Base-by-base conservation (phyloP, 768 basidiomycete genomes). In the Lactarius sanguifluus region DNA sequence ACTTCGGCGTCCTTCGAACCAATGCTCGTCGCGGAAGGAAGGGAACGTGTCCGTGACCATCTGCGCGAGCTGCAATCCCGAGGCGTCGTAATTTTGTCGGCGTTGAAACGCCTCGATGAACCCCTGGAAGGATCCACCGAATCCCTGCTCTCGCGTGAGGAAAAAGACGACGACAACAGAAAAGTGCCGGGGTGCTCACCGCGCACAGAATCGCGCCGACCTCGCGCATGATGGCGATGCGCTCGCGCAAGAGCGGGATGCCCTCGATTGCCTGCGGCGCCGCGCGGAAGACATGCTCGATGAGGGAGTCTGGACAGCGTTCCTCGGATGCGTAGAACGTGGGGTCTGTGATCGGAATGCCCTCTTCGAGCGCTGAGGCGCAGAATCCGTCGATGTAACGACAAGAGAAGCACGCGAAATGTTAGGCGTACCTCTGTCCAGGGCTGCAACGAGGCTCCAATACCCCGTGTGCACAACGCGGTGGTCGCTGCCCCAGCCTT, bases 381-480 rank as follows among this genome's bases (percentile, higher is more conserved):
- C 34, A 38, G 34, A 9, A 34, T 34, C 34, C 34, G 34, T 10
- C 34, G 34, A 34, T 9, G 13, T 34, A 20, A 62, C 59, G 32
- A 57, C 28, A 43, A 28, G 43, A 55, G 57, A 20, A 38, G 36
- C 36, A 38, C 36, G 36, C 5, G 30, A 32, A 1, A 6, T 6
- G 32, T 28, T 6, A 15, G 8, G 3, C 78, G 47, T 69, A 91
- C 92, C 93, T 81, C 88, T 79, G 73, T 94, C 85, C n/a, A 95
- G 73, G 1, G 91, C 86, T 38, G 94, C 92, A 10, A 94, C 85
- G 6, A 96, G 79, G 68, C 89, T 90, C 91, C 92, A 93, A 72
- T 96, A 96, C 0, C 94, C 94, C 0, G 90, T 93, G 75, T 85
- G 87, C 28, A 88, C 78, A 45, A 78, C 80, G 52, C 67, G 79